Percentiles rank a stretch among this genome's conserved stretches.
Conservation (phyloP, 495 filamentous ascomycete genomes). For the Bathelium albidoporum region DNA sequence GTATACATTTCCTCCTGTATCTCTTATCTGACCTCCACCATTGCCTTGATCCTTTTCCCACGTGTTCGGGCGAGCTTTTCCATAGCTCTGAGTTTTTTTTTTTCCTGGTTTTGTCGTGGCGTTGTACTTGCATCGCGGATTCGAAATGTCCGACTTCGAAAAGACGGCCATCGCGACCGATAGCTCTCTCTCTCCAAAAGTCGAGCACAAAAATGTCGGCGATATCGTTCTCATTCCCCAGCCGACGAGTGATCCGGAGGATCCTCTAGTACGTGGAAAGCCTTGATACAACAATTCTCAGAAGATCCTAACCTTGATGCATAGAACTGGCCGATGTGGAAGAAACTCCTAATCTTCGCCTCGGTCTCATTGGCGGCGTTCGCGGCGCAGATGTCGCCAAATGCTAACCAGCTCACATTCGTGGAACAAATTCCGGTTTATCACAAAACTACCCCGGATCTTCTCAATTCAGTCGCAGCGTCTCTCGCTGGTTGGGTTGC, state of each 20-base stretch:
- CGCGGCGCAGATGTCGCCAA: slow-evolving; percentile 1
- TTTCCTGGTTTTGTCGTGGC: not conserved
- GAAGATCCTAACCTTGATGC: not conserved
- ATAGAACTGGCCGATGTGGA: slow-evolving; percentile 5
- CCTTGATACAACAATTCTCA: not conserved
- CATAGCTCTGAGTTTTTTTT: not conserved
- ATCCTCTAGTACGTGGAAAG: slow-evolving; percentile 4
- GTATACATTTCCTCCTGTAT: not conserved
- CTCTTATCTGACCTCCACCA: not conserved
- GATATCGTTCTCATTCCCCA: slow-evolving; percentile 3
- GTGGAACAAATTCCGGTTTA: slow-evolving; percentile 2
- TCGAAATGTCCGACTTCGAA: not conserved
- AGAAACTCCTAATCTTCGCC: not conserved
- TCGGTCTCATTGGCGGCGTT: slow-evolving; percentile 1
- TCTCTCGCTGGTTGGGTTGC: not conserved
- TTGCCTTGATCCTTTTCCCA: not conserved
- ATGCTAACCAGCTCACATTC: slow-evolving; percentile 6
- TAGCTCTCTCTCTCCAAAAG: not conserved
- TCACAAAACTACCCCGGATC: slow-evolving; percentile 1
- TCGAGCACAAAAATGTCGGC: not conserved
- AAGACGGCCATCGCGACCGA: not conserved
- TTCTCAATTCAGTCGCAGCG: slow-evolving; percentile 5
- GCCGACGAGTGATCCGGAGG: slow-evolving; percentile 2
- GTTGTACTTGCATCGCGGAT: not conserved
- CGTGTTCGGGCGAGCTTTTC: not conserved